Base-by-base conservation (phyloP, 2,329 filamentous ascomycete genomes). In the Ophiostoma angusticollis region DNA sequence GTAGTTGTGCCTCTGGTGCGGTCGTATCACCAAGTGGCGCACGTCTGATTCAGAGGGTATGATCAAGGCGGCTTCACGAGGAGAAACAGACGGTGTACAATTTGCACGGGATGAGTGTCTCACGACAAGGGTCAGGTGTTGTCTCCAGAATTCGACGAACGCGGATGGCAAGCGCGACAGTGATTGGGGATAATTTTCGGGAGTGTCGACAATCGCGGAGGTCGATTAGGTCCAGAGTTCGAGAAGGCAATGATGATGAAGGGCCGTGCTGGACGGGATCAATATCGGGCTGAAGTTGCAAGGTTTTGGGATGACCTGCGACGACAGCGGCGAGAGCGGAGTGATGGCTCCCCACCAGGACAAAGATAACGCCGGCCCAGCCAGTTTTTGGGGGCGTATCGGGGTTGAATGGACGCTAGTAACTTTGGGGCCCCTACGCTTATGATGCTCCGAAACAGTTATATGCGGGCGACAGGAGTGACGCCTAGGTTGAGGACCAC, bases 271-370 rank as follows among this genome's bases (percentile, higher is more conserved):
- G 33, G n/a, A n/a, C n/a, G 25, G 40, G 30, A 29, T 37, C 16
- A 19, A 31, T 35, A 37, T 41, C 31, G 31, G 40, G 40, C 35
- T 41, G 24, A 30, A 33, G 30, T 27, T 21, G 17, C 22, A 29
- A 31, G 28, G 19, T 33, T 28, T 18, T 12, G 25, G 17, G 24
- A 31, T 16, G 33, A 28, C 31, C 23, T 33, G 30, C 30, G 34
- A 34, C 30, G 34, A 30, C 21, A 31, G 34, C 37, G 39, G 19
- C 6, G 11, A 6, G 6, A 18, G 22, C 24, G 25, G 9, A 3
- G 27, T 21, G 24, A 14, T 8, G 25, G 19, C 19, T 18, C 22
- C 18, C 25, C 25, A 28, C 25, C 25, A 28, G 11, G 34, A 21
- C 13, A 24, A 16, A 38, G 36, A 38, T 38, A 32, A 23, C 19